These are phyloP conservation scores for Agrocybe pediades DNA, from an alignment of 768 basidiomycete species.

Conservation along the genomic window DNA sequence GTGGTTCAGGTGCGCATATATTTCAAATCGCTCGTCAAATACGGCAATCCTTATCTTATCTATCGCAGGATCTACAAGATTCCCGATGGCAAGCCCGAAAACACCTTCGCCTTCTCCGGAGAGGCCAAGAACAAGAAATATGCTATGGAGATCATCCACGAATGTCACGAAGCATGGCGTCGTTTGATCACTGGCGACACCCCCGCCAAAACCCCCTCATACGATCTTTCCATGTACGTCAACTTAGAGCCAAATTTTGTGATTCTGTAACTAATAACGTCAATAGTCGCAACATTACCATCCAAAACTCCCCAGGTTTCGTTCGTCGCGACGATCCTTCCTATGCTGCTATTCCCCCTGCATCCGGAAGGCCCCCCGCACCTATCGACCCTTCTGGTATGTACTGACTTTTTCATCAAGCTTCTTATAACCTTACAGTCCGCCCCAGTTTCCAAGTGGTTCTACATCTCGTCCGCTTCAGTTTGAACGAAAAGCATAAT, in stretches of 20 bases:
- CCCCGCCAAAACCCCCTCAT: constrained; percentile 67
- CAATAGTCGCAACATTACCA: constrained; percentile 77
- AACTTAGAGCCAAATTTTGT: background rate
- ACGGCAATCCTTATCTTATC: constrained; percentile 3
- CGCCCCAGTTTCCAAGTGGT: constrained; percentile 81
- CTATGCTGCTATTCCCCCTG: constrained; percentile 70
- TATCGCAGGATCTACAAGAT: constrained; percentile 86
- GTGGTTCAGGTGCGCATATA: constrained; percentile 83
- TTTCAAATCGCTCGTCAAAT: background rate
- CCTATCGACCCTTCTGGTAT: constrained; percentile 89
- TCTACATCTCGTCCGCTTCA: constrained; percentile 90
- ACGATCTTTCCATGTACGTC: constrained; percentile 86
- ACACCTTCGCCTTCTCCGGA: constrained; percentile 98
- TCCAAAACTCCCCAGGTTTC: constrained; percentile 73
- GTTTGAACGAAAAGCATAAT: constrained; percentile 41
- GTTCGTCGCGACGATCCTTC: constrained; percentile 59
- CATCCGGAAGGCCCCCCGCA: constrained; percentile 83
- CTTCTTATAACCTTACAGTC: constrained; percentile 4
- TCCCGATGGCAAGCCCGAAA: constrained; percentile 95
- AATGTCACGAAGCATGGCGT: constrained; percentile 98
- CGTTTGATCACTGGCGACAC: constrained; percentile 83
- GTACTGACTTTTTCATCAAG: constrained; percentile 24
- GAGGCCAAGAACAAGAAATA: constrained; percentile 99
- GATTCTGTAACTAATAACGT: constrained; percentile 5
- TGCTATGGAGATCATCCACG: constrained; percentile 98